Conservation (phyloP, 371 early-diverging fungal genomes). For the Mortierella sp. region DNA sequence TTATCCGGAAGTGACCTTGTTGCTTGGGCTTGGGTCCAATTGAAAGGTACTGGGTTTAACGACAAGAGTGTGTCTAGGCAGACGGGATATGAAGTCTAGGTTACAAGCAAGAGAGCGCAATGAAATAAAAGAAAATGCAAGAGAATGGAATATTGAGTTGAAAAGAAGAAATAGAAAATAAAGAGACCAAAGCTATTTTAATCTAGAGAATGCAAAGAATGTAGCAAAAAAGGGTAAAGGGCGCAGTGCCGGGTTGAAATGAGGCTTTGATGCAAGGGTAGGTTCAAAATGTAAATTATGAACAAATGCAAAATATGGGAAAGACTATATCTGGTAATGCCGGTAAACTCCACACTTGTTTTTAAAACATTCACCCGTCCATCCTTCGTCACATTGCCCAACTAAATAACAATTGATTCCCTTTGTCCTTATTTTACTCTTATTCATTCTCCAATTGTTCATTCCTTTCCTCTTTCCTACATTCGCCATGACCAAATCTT, state of each 20-base stretch:
- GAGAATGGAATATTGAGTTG: not conserved
- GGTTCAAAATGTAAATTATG: too few relatives aligned
- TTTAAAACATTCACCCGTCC: not conserved
- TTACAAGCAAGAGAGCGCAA: too few relatives aligned
- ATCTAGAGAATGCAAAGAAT: too few relatives aligned
- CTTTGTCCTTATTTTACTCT: not conserved
- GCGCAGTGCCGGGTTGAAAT: too few relatives aligned
- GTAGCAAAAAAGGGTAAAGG: too few relatives aligned
- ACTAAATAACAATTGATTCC: not conserved
- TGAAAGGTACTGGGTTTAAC: not conserved
- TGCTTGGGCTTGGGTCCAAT: slow-evolving; percentile 6
- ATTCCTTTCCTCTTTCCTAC: too few relatives aligned
- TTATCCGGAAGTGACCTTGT: not conserved
- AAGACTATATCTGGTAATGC: not conserved
- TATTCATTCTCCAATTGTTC: not conserved
- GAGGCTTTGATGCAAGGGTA: too few relatives aligned
- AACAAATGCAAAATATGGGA: too few relatives aligned
- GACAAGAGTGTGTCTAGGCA: too few relatives aligned
- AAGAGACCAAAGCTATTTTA: too few relatives aligned
- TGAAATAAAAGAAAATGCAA: not conserved
- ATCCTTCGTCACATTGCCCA: not conserved
- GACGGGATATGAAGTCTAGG: too few relatives aligned
- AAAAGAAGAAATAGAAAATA: too few relatives aligned
- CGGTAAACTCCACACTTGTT: not conserved
- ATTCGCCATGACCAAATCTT: not conserved